phyloP scores from a whole-genome alignment of 179 eudicot genomes.

The Amaranthus tricolor region DNA sequence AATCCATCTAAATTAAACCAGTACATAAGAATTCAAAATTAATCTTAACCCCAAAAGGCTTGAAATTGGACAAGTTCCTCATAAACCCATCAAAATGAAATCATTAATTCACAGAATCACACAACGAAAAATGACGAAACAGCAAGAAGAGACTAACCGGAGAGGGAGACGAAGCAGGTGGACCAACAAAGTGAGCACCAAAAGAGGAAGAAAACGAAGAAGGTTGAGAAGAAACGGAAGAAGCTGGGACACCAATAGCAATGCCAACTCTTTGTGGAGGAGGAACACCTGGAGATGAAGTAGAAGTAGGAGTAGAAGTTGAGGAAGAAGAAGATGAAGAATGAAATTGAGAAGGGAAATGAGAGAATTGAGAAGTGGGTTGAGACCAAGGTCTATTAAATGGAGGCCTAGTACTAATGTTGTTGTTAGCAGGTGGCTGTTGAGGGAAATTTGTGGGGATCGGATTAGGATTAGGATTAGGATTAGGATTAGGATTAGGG shows the following conservation, averaged over 20 bases:
- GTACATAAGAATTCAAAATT: not conserved
- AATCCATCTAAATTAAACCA: constrained; percentile 2
- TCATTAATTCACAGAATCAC: not conserved
- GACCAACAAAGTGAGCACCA: constrained; percentile 36
- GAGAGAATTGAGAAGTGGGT: constrained; percentile 31
- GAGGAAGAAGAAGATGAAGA: constrained; percentile 20
- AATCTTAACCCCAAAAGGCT: not conserved
- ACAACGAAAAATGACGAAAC: not conserved
- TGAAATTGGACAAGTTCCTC: not conserved
- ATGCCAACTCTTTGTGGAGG: constrained; percentile 27
- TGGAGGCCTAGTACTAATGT: not conserved
- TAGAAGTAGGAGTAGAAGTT: constrained; percentile 1
- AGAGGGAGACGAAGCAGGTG: constrained; percentile 31
- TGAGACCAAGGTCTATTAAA: constrained; percentile 49
- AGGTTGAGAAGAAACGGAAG: constrained; percentile 34
- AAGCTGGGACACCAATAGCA: constrained; percentile 74
- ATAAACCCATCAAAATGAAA: not conserved
- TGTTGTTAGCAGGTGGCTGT: not conserved
- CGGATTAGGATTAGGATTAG: constrained; percentile 18
- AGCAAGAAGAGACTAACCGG: constrained; percentile 21
- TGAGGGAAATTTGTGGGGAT: constrained; percentile 5
- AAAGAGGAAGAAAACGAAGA: constrained; percentile 41
- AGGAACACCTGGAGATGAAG: not conserved
- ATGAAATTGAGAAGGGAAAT: constrained; percentile 30
- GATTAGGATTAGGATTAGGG: too few species aligned